Base-by-base conservation (phyloP, 1,284 basidiomycete genomes). In the Ceratobasidium papillatum region DNA sequence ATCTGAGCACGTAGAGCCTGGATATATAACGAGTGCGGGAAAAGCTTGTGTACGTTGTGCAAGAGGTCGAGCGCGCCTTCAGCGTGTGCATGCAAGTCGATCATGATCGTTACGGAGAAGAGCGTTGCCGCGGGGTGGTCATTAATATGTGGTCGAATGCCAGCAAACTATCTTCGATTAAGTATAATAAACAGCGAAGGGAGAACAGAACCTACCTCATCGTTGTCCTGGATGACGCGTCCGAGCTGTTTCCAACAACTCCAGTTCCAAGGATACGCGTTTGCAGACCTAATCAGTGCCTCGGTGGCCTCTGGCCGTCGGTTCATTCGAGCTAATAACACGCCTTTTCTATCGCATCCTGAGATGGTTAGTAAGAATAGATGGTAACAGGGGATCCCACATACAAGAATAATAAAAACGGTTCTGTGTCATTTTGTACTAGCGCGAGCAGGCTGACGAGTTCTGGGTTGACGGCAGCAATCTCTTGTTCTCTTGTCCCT, bases 231-330 rank as follows among this genome's bases (percentile, higher is more conserved):
- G 34, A 98, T 87, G 79, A 94, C 92, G 66, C 89, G 89, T 1
- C 90, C 90, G 25, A 98, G 85, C 71, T 95, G 87, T 25, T 88
- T 85, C 97, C 98, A 99, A 3, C 91, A 87, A 32, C 94, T 94
- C 97, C 98, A 99, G 81, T 99, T 99, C 91, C 95, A 99, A 8
- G 94, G 92, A 80, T 93, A 95, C 2, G 86, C 85, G 63, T 88
- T 86, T 62, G 99, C 90, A 5, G 95, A 96, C 41, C 89, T 82
- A 22, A 98, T 84, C 8, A 91, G 87, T 77, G 86, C 89, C 80
- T 96, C 94, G 43, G 97, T 92, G 0, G 97, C 95, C 80, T 95
- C 93, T 77, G 94, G 90, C 52, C 94, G 87, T 77, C 92, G 86
- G 61, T 89, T 89, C 72, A 96, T 83, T 17, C 94, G 90, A 69